Evolutionary conservation across 768 basidiomycete species (phyloP).

Genomic region (Russula earlei): DNA sequence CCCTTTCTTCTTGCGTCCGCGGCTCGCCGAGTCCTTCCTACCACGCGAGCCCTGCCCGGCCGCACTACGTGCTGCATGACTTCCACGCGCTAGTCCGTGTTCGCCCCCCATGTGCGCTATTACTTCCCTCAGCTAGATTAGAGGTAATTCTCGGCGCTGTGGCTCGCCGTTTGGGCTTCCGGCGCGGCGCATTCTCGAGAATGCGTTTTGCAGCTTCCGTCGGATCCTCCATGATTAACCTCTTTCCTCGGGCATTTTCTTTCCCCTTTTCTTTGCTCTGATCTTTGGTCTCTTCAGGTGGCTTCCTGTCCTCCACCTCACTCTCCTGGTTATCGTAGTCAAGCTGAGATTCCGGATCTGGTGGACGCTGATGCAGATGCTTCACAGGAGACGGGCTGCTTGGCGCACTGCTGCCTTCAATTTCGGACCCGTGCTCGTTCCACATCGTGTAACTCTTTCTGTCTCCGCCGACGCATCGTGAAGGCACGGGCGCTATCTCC

Average conservation of each 20-base stretch:
- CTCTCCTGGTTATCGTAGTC: conserved; percentile 10
- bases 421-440: conserved; percentile 11
- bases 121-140: background rate
- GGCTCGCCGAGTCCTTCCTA: background rate
- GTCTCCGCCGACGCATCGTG: conserved; percentile 19
- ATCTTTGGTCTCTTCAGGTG: conserved; percentile 26
- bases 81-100: background rate
- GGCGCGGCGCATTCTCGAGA: conserved; percentile 10
- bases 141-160: background rate
- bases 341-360: conserved; percentile 4
- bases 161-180: background rate
- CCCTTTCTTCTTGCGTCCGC: conserved; percentile 10
- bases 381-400: conserved; percentile 20
- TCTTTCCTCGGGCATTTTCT: conserved; percentile 28
- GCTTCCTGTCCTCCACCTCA: conserved; percentile 26
- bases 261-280: conserved; percentile 20
- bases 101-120: background rate
- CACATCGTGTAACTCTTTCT: conserved; percentile 7
- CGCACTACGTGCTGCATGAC: background rate
- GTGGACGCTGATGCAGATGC: conserved; percentile 2
- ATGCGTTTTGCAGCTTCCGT: conserved; percentile 4
- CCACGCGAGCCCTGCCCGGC: background rate
- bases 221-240: conserved; percentile 14
- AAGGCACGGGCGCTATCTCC: conserved; percentile 12
- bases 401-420: conserved; percentile 2